Evolutionary conservation across 148 eudicot genomes (phyloP), one percentile per base, ranked within the genome.

Genomic region (Limonium bicolor): DNA sequence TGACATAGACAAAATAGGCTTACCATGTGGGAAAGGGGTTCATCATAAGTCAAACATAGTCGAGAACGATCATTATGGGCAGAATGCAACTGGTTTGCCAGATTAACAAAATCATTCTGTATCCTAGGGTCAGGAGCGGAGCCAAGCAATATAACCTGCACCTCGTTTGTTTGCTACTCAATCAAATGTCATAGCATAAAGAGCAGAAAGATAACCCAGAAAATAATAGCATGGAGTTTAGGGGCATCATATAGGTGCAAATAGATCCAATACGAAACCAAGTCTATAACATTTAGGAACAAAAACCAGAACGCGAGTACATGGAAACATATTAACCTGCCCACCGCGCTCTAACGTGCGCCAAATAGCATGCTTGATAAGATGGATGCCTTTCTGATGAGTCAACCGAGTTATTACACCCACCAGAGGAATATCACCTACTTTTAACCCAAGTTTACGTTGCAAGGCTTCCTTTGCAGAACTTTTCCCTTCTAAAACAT

Each of bases 21-120:
- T 80, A 90, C 97, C 97, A 90, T 65, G 74, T 90, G 97, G 21
- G 97, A 90, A 56, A 90, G 87, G 56, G 95, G 97, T 60, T 90
- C 97, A 36, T 90, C 95, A 56, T 90, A 90, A 62, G 81, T 74
- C 72, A 90, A 69, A 73, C 78, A 71, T 33, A 90, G 81, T 52
- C 93, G 93, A 49, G 97, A 94, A 48, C 77, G 80, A 55, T 84
- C 93, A 64, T 57, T 52, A 61, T 77, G 87, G 20, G 84, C 48
- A 60, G 84, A 68, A 69, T 84, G 97, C 78, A 90, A 58, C 46
- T 67, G 77, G 51, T 73, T 80, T 25, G 77, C 75, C 63, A 84
- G 65, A 65, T 68, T 67, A 26, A 90, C 93, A 69, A 84, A 90
- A 54, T 87, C 96, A 42, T 69, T 73, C 54, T 87, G 94, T 40